A percentile compares a stretch with the other conserved stretches of the same genome.
Evolutionary conservation across 2,329 filamentous ascomycete species (phyloP).

Genomic region (Botrytis pseudocinerea): DNA sequence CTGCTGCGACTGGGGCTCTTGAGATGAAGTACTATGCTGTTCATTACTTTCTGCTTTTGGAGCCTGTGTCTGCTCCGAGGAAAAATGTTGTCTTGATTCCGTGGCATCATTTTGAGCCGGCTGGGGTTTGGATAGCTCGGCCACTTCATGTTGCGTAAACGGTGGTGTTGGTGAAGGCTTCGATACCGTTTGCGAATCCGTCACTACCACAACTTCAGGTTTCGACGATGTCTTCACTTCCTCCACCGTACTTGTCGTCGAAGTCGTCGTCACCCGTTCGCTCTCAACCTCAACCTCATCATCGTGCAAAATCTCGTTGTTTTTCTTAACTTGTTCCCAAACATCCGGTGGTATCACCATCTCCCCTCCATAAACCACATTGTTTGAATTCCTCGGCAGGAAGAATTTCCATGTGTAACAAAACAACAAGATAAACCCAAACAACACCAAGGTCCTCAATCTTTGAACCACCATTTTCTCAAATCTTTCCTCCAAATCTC

Average conservation of each 20-base stretch:
- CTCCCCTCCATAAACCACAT: neutral
- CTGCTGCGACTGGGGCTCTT: neutral
- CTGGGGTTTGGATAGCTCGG: neutral
- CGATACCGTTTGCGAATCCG: neutral
- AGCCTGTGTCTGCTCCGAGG: neutral
- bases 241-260: neutral
- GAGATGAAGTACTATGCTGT: neutral
- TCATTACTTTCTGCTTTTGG: neutral
- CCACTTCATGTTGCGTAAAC: neutral
- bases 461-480: neutral
- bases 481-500: neutral
- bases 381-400: neutral
- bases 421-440: slow-evolving; percentile 3
- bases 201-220: neutral
- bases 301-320: neutral
- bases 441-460: neutral
- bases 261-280: neutral
- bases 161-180: neutral
- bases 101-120: neutral
- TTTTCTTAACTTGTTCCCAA: neutral
- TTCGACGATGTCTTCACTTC: neutral
- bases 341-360: neutral
- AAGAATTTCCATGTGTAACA: slow-evolving; percentile 9
- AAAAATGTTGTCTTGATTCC: neutral
- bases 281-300: neutral